These are phyloP conservation scores for Lyophyllum shimeji DNA, from an alignment of 768 basidiomycete genomes.

Conservation along the genomic window DNA sequence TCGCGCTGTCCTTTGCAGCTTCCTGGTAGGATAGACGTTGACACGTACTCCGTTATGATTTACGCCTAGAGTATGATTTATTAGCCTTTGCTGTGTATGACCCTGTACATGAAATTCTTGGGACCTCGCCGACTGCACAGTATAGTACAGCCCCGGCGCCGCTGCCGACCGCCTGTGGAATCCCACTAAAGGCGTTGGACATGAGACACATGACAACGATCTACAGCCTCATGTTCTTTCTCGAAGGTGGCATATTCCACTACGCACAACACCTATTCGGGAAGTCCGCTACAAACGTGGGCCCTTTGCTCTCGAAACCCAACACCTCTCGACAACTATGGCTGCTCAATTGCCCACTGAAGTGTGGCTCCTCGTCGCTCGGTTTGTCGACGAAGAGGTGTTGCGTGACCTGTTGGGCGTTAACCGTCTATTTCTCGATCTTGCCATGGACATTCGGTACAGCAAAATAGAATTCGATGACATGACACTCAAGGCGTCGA, in stretches of 20 bases:
- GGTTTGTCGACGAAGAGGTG: constrained; percentile 27
- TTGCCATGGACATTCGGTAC: constrained; percentile 30
- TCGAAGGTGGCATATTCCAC: no score
- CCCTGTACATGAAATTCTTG: not conserved
- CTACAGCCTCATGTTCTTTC: no score
- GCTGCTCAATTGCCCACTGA: constrained; percentile 28
- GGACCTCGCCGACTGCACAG: no score
- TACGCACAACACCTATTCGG: no score
- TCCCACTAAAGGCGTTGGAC: no score
- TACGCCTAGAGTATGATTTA: constrained; percentile 2
- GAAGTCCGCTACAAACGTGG: not conserved
- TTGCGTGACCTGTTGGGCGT: constrained; percentile 25
- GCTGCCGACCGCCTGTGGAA: no score
- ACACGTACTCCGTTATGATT: not conserved
- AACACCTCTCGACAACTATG: constrained; percentile 2
- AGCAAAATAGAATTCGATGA: constrained; percentile 23
- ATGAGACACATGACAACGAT: no score
- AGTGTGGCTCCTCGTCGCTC: constrained; percentile 30
- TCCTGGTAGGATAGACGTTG: not conserved
- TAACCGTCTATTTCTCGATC: constrained; percentile 31
- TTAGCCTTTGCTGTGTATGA: not conserved
- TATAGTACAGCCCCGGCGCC: no score
- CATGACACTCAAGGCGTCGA: constrained; percentile 16
- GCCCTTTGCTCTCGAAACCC: not conserved
- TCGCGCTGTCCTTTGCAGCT: not conserved